phyloP scores from a whole-genome alignment of 768 basidiomycete species.

The Favolaschia claudopus region DNA sequence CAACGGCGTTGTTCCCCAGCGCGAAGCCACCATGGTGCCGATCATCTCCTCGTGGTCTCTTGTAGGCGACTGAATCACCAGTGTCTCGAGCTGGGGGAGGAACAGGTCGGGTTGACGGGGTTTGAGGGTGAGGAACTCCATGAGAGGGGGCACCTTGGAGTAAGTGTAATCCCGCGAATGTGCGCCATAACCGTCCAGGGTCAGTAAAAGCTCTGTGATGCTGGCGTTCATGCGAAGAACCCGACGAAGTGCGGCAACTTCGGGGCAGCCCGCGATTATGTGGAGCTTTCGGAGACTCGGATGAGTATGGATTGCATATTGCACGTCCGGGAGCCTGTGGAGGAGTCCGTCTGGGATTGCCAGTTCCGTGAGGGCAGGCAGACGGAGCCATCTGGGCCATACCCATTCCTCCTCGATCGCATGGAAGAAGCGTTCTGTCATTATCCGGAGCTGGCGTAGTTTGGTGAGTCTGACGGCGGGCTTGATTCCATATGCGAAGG shows the following conservation, averaged over 20 bases:
- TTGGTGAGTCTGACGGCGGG: background rate
- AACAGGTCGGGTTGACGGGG: background rate
- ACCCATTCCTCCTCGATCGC: too few species aligned
- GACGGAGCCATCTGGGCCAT: too few species aligned
- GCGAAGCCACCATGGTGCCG: background rate
- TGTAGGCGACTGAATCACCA: background rate
- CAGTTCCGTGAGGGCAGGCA: slow-evolving; percentile 1
- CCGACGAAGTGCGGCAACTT: background rate
- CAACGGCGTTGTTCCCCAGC: background rate
- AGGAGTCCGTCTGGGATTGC: background rate
- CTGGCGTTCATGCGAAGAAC: background rate
- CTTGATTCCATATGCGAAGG: background rate
- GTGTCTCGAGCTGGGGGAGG: slow-evolving; percentile 3
- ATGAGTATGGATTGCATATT: background rate
- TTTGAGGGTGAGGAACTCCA: background rate
- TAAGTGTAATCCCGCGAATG: too few species aligned
- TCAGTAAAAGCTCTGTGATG: slow-evolving; percentile 1
- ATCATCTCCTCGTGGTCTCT: background rate
- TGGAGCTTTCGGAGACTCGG: background rate
- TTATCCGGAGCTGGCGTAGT: slow-evolving; percentile 1
- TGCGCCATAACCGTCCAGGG: background rate
- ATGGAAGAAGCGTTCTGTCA: too few species aligned
- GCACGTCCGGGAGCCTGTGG: background rate
- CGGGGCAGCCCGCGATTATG: background rate
- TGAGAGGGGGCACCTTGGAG: background rate